These are phyloP conservation scores for Linum trigynum DNA, from an alignment of 345 rosid genomes.

Conservation along the genomic window DNA sequence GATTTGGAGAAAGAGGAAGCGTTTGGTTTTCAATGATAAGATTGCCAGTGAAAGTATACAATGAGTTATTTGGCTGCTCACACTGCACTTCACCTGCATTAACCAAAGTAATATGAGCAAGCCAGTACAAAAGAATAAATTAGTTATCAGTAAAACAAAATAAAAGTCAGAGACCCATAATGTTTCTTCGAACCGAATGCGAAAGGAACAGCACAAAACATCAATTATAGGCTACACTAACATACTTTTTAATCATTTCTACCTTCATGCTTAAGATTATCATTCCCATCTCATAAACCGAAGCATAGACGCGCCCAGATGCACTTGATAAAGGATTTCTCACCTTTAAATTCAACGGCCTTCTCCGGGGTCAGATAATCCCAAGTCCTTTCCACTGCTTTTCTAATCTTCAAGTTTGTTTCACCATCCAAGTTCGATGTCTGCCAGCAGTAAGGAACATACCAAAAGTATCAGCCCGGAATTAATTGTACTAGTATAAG, in stretches of 20 bases:
- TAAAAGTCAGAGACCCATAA: not conserved
- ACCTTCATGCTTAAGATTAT: no score
- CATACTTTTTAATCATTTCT: not conserved
- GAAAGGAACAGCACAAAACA: not conserved
- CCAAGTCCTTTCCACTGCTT: conserved; percentile 96
- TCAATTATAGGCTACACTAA: no score
- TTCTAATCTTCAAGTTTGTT: conserved; percentile 96
- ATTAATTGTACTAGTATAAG: conserved; percentile 2
- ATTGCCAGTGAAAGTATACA: conserved; percentile 97
- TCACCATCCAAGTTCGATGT: conserved; percentile 99
- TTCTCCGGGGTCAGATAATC: conserved; percentile 88
- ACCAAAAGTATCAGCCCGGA: not conserved
- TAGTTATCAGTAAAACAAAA: not conserved
- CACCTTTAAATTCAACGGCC: conserved; percentile 86
- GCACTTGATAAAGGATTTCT: not conserved
- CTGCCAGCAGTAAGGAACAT: conserved; percentile 35
- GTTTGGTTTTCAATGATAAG: conserved; percentile 82
- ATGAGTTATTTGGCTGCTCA: conserved; percentile 96
- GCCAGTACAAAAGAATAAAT: not conserved
- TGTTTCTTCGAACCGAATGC: not conserved
- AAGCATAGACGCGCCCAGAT: conserved; percentile 6
- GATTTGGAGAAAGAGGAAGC: conserved; percentile 87
- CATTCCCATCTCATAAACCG: conserved; percentile 3
- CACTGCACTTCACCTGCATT: conserved; percentile 95
- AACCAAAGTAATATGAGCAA: conserved; percentile 17